Evolutionary conservation across 1,139 yeast species (phyloP), one percentile per base, ranked within the genome.

Genomic region (Geotrichum klebahnii): DNA sequence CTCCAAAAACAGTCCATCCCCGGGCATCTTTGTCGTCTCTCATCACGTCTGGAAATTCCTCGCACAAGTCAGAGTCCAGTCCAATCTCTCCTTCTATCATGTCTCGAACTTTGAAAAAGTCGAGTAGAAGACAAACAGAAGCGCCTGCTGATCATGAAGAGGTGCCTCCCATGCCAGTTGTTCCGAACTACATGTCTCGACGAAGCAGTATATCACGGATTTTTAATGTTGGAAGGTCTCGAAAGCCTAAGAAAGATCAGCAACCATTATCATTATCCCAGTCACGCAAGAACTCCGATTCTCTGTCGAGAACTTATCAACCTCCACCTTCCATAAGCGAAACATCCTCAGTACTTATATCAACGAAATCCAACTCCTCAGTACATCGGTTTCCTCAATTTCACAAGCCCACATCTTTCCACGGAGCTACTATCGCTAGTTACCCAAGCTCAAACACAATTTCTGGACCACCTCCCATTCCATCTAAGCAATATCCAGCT

Each of bases 141-240:
- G 16, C 14, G n/a, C 29, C n/a, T n/a, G n/a, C n/a, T n/a, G n/a
- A n/a, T n/a, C n/a, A n/a, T n/a, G n/a, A n/a, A n/a, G n/a, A 37
- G 29, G 41, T 22, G 23, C 36, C 35, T 5, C 19, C 29, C 17
- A n/a, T 24, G 17, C 31, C 46, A 1, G 5, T 35, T 19, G 19
- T 19, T 10, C 16, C 32, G 14, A n/a, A 5, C 24, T n/a, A 12
- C 10, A 23, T 34, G 32, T 16, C 46, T 20, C 29, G 46, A n/a
- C 46, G 46, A 8, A 34, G 32, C 23, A 42, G 46, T 26, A 42
- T 42, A n/a, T 42, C 46, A 9, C 38, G 46, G 14, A 42, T 42
- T 2, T 42, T 42, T 31, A 33, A 33, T n/a, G 46, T 42, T 8
- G 46, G 46, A 10, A 38, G 46, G 12, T 42, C 46, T n/a, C 37